Conservation (phyloP, 192 early-diverging fungal species). For the Pilaira anomala region DNA sequence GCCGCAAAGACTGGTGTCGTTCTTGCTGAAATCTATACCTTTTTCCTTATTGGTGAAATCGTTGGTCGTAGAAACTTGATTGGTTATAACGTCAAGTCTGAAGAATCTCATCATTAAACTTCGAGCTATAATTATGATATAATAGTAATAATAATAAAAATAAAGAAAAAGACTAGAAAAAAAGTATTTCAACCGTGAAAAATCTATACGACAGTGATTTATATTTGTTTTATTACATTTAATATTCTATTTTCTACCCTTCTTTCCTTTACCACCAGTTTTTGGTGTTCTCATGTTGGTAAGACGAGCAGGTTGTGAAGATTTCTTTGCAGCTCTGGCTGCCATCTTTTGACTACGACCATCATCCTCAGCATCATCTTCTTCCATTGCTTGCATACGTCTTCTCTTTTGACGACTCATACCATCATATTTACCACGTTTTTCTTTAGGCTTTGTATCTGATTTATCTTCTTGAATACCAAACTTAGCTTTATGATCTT, state of each 20-base stretch:
- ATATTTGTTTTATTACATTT: too few relatives aligned
- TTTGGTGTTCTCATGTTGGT: slow-evolving; percentile 11
- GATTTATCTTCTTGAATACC: slow-evolving; percentile 5
- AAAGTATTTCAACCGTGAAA: too few relatives aligned
- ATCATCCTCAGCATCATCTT: slow-evolving; percentile 43
- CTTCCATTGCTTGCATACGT: slow-evolving; percentile 44
- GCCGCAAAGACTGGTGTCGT: slow-evolving; percentile 49
- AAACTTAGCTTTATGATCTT: slow-evolving; percentile 23
- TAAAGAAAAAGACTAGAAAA: too few relatives aligned
- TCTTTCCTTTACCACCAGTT: background rate
- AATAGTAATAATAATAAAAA: too few relatives aligned
- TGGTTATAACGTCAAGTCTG: slow-evolving; percentile 54
- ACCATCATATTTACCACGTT: slow-evolving; percentile 48
- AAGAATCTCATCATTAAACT: slow-evolving; percentile 11
- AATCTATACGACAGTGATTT: too few relatives aligned
- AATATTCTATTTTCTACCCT: slow-evolving; percentile 3
- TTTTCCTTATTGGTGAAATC: slow-evolving; percentile 63
- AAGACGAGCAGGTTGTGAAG: slow-evolving; percentile 28
- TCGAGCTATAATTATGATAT: too few relatives aligned
- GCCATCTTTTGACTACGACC: slow-evolving; percentile 32
- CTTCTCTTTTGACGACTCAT: slow-evolving; percentile 47
- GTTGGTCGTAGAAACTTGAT: slow-evolving; percentile 62
- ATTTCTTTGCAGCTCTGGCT: slow-evolving; percentile 50
- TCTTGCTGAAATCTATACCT: slow-evolving; percentile 52
- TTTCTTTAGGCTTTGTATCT: slow-evolving; percentile 38